Evolutionary conservation across 768 basidiomycete species (phyloP).

Genomic region (Amanita polypyramis): DNA sequence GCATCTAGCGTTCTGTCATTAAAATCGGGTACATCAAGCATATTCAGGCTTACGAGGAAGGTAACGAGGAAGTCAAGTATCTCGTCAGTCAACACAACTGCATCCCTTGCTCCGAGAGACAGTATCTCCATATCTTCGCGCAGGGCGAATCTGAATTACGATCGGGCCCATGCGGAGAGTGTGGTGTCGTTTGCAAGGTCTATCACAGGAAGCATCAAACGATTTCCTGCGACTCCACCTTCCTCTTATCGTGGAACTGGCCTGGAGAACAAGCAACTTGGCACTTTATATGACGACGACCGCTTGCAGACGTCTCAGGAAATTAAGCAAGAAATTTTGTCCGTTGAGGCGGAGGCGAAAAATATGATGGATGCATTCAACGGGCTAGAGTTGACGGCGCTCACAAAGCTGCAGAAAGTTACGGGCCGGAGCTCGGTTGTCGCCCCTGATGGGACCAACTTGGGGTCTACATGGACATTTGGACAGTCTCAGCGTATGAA

Average conservation of each 20-base stretch:
- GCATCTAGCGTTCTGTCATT: slow-evolving; percentile 35
- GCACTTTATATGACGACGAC: slow-evolving; percentile 41
- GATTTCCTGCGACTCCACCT: slow-evolving; percentile 38
- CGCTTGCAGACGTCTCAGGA: slow-evolving; percentile 47
- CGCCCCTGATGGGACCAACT: slow-evolving; percentile 9
- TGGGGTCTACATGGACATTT: slow-evolving; percentile 25
- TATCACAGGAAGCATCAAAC: slow-evolving; percentile 32
- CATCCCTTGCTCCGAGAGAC: slow-evolving; percentile 27
- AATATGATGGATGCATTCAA: slow-evolving; percentile 72
- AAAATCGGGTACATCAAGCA: slow-evolving; percentile 25
- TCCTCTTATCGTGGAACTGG: slow-evolving; percentile 41
- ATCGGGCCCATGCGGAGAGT: slow-evolving; percentile 19
- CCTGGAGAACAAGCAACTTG: slow-evolving; percentile 28
- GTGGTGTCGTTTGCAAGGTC: slow-evolving; percentile 25
- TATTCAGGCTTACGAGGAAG: slow-evolving; percentile 26
- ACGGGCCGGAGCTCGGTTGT: slow-evolving; percentile 8
- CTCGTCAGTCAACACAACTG: slow-evolving; percentile 35
- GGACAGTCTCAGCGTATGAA: slow-evolving; percentile 24
- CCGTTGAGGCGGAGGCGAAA: slow-evolving; percentile 61
- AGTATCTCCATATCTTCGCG: slow-evolving; percentile 35
- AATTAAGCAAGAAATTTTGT: slow-evolving; percentile 54
- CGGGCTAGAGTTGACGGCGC: slow-evolving; percentile 61
- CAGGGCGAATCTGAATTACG: slow-evolving; percentile 19
- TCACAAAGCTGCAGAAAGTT: slow-evolving; percentile 34
- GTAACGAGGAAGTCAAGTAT: slow-evolving; percentile 41